Percentiles rank a stretch among this genome's conserved stretches.
Evolutionary conservation across 2,329 filamentous ascomycete species (phyloP).

Genomic region (Xylaria sp.): DNA sequence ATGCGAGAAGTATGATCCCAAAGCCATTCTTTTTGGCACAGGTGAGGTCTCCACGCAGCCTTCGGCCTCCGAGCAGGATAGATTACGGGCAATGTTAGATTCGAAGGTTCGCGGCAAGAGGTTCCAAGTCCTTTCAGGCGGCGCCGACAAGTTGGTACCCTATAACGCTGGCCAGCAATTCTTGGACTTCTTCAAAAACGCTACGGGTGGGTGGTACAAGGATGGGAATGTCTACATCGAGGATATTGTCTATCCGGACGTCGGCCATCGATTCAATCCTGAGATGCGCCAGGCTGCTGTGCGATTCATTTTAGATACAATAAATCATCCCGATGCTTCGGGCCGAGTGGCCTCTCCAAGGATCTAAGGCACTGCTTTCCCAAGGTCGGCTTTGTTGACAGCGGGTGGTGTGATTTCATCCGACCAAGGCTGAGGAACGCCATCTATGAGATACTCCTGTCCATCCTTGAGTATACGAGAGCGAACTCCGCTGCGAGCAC

Average conservation of each 20-base stretch:
- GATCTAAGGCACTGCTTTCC: constrained; percentile 40
- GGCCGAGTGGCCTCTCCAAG: constrained; percentile 44
- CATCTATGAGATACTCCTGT: constrained; percentile 56
- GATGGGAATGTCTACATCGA: constrained; percentile 68
- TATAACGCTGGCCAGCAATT: constrained; percentile 71
- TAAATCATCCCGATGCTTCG: constrained; percentile 50
- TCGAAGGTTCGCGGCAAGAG: constrained; percentile 68
- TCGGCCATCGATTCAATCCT: constrained; percentile 75
- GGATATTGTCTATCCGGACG: constrained; percentile 74
- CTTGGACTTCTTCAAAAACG: constrained; percentile 68
- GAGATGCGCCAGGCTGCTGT: constrained; percentile 76
- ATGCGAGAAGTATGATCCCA: constrained; percentile 77
- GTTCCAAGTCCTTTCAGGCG: constrained; percentile 73
- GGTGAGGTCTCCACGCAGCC: constrained; percentile 49
- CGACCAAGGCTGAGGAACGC: constrained; percentile 56
- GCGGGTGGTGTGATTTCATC: not conserved
- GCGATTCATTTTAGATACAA: constrained; percentile 67
- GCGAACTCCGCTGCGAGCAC: constrained; percentile 53
- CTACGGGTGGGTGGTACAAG: constrained; percentile 62
- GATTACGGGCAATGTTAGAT: constrained; percentile 60
- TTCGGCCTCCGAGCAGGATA: constrained; percentile 55
- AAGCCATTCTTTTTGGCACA: constrained; percentile 74
- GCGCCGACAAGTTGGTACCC: constrained; percentile 77
- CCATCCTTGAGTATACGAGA: constrained; percentile 50
- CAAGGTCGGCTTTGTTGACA: not conserved